Percentiles rank a stretch among this genome's conserved stretches.
These are phyloP conservation scores for Kwoniella sp. DNA, from an alignment of 768 basidiomycete species.

Conservation along the genomic window DNA sequence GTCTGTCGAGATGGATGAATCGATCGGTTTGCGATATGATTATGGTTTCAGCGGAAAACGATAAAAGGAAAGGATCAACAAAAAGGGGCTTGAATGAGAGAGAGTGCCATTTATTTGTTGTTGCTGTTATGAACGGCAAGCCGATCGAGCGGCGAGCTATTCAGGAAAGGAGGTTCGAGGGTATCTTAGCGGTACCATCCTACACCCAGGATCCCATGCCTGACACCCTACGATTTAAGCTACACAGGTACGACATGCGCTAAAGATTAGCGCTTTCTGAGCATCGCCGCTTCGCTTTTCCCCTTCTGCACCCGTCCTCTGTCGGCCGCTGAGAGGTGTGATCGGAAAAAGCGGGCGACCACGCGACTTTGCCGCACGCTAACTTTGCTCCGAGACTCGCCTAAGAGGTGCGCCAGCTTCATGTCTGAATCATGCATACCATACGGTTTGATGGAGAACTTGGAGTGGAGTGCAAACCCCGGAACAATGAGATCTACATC, in stretches of 20 bases:
- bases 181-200: background rate
- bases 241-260: too few relatives aligned
- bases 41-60: background rate
- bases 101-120: background rate
- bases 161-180: too few relatives aligned
- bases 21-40: background rate
- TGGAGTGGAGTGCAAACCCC: too few relatives aligned
- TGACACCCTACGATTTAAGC: too few relatives aligned
- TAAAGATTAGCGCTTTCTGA: background rate
- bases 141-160: background rate
- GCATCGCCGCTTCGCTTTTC: background rate
- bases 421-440: too few relatives aligned
- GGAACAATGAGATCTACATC: too few relatives aligned
- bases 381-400: background rate
- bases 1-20: background rate
- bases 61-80: slow-evolving; percentile 1
- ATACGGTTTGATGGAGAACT: background rate
- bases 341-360: background rate
- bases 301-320: too few relatives aligned
- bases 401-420: too few relatives aligned
- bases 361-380: background rate
- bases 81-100: slow-evolving; percentile 3
- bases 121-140: background rate
- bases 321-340: background rate
- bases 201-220: background rate